A percentile compares a stretch with the other conserved stretches of the same genome.
These are phyloP conservation scores for Pyrus hybrid DNA, from an alignment of 331 rosid species.

Conservation along the genomic window DNA sequence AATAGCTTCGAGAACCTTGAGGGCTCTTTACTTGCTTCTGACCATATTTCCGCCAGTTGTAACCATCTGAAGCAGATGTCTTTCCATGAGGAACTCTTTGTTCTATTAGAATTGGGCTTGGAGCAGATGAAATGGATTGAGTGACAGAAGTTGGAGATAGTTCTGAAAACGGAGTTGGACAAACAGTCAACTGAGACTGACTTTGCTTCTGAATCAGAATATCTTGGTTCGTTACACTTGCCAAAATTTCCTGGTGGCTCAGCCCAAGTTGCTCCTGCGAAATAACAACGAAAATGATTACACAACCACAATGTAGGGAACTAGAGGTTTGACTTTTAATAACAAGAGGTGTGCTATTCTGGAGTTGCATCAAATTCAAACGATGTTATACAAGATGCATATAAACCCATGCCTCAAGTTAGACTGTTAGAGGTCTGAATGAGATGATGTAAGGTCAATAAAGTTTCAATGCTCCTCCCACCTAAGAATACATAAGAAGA, in stretches of 20 bases:
- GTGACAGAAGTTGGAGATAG: conserved; percentile 78
- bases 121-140: conserved; percentile 56
- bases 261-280: conserved; percentile 42
- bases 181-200: conserved; percentile 33
- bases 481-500: background rate
- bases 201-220: conserved; percentile 32
- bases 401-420: background rate
- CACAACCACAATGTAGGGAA: background rate
- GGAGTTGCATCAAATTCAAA: background rate
- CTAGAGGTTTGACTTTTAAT: background rate
- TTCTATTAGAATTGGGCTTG: conserved; percentile 38
- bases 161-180: conserved; percentile 40
- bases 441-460: background rate
- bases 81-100: conserved; percentile 42
- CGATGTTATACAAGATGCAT: background rate
- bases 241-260: conserved; percentile 26
- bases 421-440: background rate
- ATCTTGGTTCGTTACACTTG: conserved; percentile 22
- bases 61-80: conserved; percentile 78
- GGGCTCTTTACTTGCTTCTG: conserved; percentile 99
- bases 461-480: background rate
- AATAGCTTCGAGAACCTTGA: conserved; percentile 89
- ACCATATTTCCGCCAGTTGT: conserved; percentile 98
- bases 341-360: background rate
- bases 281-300: background rate